Percentiles rank a stretch among this genome's conserved stretches.
Conservation (phyloP, 306 rosid species). For the Potentilla sterilis region DNA sequence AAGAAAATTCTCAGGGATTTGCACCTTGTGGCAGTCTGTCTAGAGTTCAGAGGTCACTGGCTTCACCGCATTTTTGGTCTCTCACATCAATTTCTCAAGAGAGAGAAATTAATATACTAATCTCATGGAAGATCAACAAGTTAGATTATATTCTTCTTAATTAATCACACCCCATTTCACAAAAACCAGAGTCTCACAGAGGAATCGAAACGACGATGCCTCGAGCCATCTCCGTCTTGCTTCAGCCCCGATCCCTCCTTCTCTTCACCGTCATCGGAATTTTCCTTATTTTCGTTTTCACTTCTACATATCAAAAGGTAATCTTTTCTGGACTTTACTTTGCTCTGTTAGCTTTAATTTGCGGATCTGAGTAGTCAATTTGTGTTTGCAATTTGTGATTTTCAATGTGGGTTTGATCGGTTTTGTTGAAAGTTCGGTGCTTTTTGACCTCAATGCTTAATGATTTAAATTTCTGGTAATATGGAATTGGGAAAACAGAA, state of each 20-base stretch:
- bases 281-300: slow-evolving; percentile 44
- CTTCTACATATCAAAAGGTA: slow-evolving; percentile 25
- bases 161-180: background rate
- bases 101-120: background rate
- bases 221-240: slow-evolving; percentile 48
- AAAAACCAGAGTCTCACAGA: background rate
- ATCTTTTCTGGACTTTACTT: slow-evolving; percentile 5
- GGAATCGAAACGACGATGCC: slow-evolving; percentile 45
- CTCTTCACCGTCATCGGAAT: slow-evolving; percentile 38
- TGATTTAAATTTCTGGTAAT: background rate
- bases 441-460: background rate
- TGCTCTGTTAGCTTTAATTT: background rate
- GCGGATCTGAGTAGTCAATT: slow-evolving; percentile 22
- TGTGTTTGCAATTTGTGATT: background rate
- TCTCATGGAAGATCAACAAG: slow-evolving; percentile 12
- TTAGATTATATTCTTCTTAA: background rate
- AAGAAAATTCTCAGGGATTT: slow-evolving; percentile 2
- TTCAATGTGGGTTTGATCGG: slow-evolving; percentile 1
- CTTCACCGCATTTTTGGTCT: slow-evolving; percentile 11
- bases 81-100: background rate
- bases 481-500: background rate
- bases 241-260: slow-evolving; percentile 54
- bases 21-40: background rate
- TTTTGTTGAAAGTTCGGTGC: slow-evolving; percentile 5
- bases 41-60: slow-evolving; percentile 12